phyloP scores from a whole-genome alignment of 441 rosid genomes.

The Cnidoscolus chayamansa region DNA sequence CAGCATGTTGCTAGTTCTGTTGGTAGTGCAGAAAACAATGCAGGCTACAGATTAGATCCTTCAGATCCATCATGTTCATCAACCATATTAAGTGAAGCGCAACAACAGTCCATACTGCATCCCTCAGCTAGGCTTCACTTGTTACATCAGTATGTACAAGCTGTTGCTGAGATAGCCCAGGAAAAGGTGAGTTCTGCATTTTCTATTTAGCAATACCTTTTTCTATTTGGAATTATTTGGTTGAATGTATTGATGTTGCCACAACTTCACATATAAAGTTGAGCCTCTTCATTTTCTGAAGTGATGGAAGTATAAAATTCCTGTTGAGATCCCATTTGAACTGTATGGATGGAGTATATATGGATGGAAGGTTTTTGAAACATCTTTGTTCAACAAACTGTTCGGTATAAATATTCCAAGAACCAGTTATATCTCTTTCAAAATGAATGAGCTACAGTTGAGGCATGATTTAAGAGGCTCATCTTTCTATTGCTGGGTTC shows the following conservation, averaged over 20 bases:
- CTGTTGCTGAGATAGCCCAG: conserved; percentile 50
- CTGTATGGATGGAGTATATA: background rate
- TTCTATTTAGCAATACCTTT: background rate
- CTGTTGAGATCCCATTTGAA: background rate
- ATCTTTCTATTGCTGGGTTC: background rate
- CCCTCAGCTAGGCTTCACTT: conserved; percentile 58
- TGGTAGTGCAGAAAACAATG: conserved; percentile 26
- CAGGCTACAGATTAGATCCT: conserved; percentile 32
- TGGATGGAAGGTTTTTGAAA: background rate
- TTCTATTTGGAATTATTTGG: background rate
- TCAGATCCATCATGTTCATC: conserved; percentile 34
- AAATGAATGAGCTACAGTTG: background rate
- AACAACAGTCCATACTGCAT: conserved; percentile 42
- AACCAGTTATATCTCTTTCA: background rate
- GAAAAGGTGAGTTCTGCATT: conserved; percentile 47
- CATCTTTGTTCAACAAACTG: background rate
- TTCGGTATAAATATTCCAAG: background rate
- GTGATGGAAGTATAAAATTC: background rate
- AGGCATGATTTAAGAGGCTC: background rate
- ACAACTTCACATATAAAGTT: background rate
- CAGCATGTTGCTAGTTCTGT: conserved; percentile 28
- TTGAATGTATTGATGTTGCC: conserved; percentile 7
- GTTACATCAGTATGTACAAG: conserved; percentile 50
- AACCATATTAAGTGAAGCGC: conserved; percentile 43
- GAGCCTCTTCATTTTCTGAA: conserved; percentile 5